A percentile compares a stretch with the other conserved stretches of the same genome.
Evolutionary conservation across 2,329 filamentous ascomycete genomes (phyloP).

Genomic region (Amesomyces nigricolor): DNA sequence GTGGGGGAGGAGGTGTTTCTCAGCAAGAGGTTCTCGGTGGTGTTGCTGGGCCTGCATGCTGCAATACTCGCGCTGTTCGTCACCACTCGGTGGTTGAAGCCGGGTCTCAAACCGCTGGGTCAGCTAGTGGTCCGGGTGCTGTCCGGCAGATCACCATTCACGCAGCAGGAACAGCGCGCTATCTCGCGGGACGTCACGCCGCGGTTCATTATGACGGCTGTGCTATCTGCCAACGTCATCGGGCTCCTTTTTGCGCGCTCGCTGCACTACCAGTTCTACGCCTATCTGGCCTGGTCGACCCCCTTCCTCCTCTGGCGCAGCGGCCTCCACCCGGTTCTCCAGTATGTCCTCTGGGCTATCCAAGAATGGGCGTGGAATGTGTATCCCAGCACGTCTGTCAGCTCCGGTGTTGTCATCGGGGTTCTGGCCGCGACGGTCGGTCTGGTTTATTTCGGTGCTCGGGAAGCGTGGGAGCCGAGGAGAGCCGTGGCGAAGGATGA

Average conservation of each 20-base stretch:
- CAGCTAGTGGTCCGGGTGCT: constrained; percentile 46
- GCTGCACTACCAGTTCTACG: constrained; percentile 93
- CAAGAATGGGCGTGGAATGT: constrained; percentile 96
- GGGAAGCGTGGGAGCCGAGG: constrained; percentile 13
- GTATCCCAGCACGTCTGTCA: constrained; percentile 66
- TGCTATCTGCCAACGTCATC: constrained; percentile 70
- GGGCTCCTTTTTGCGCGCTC: constrained; percentile 82
- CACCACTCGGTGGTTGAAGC: constrained; percentile 64
- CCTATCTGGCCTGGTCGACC: constrained; percentile 83
- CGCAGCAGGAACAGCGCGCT: constrained; percentile 47
- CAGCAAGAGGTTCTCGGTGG: constrained; percentile 58
- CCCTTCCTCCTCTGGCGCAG: constrained; percentile 82
- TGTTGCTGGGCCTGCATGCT: constrained; percentile 61
- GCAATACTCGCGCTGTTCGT: constrained; percentile 62
- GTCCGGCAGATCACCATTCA: constrained; percentile 41
- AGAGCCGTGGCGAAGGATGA: constrained; percentile 15
- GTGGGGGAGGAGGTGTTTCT: constrained; percentile 79
- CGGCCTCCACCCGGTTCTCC: constrained; percentile 59
- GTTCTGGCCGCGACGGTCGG: constrained; percentile 62
- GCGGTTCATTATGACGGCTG: constrained; percentile 67
- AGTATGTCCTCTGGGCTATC: constrained; percentile 64
- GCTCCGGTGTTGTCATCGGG: constrained; percentile 60
- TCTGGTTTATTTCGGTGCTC: constrained; percentile 54
- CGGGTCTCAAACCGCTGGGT: constrained; percentile 53
- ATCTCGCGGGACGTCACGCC: constrained; percentile 58